These are phyloP conservation scores for Corrigiola litoralis DNA, from an alignment of 179 eudicot species.

Conservation along the genomic window DNA sequence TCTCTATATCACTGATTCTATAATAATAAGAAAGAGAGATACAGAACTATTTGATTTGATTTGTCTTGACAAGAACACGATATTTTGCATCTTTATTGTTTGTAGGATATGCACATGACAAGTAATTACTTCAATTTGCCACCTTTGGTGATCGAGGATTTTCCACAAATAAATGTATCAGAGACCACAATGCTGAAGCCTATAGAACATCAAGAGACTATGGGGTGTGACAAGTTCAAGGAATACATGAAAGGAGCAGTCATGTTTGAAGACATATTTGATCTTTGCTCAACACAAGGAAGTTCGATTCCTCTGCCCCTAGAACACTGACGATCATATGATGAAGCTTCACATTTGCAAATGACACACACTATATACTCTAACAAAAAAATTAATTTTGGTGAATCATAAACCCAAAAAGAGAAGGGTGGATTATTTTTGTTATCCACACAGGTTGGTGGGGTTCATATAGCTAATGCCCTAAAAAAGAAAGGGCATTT, in stretches of 20 bases:
- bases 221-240: constrained; percentile 35
- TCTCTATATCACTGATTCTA: too few relatives aligned
- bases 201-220: constrained; percentile 11
- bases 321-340: constrained; percentile 17
- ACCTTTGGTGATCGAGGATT: constrained; percentile 40
- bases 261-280: constrained; percentile 39
- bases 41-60: neutral
- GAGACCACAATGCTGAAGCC: constrained; percentile 26
- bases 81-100: too few relatives aligned
- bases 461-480: constrained; percentile 31
- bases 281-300: constrained; percentile 32
- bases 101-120: constrained; percentile 34
- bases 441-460: constrained; percentile 33
- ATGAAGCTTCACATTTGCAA: constrained; percentile 12
- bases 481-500: constrained; percentile 16
- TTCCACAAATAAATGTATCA: constrained; percentile 38
- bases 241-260: constrained; percentile 34
- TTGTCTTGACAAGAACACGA: neutral
- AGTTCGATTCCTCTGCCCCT: constrained; percentile 20
- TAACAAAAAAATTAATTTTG: constrained; percentile 23
- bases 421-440: constrained; percentile 33
- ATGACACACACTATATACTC: constrained; percentile 1
- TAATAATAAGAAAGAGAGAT: too few relatives aligned
- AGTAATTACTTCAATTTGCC: constrained; percentile 27
- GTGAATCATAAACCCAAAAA: constrained; percentile 19